Conservation (phyloP, 768 basidiomycete species). For the Mycena galericulata region DNA sequence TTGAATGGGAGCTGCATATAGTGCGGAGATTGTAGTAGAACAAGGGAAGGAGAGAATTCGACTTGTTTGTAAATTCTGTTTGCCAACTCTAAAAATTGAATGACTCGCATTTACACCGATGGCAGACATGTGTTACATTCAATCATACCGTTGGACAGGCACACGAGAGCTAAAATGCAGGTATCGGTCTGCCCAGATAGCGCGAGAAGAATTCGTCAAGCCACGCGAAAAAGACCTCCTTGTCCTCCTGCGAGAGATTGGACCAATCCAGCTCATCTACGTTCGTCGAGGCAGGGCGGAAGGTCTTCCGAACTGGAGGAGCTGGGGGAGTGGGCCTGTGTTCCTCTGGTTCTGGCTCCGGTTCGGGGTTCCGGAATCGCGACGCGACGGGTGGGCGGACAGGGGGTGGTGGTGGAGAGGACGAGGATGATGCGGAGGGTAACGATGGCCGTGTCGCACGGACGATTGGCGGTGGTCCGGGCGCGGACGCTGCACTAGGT, state of each 20-base stretch:
- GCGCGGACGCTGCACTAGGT: slow-evolving; percentile 42
- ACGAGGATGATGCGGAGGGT: slow-evolving; percentile 26
- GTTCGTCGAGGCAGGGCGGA: slow-evolving; percentile 25
- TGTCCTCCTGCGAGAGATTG: slow-evolving; percentile 75
- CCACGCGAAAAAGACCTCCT: slow-evolving; percentile 80
- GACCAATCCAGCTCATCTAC: slow-evolving; percentile 79
- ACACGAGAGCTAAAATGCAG: slow-evolving; percentile 9
- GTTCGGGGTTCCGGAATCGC: slow-evolving; percentile 20
- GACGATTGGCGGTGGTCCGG: slow-evolving; percentile 32
- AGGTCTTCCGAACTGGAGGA: not conserved
- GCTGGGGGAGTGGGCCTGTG: slow-evolving; percentile 3
- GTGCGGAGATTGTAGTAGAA: too few species aligned
- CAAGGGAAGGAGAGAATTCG: too few species aligned
- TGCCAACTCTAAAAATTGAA: too few species aligned
- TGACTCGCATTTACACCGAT: too few species aligned
- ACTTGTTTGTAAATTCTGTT: too few species aligned
- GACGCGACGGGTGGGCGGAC: slow-evolving; percentile 34
- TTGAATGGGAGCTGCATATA: too few species aligned
- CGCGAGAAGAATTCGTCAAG: slow-evolving; percentile 84
- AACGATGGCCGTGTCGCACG: slow-evolving; percentile 17
- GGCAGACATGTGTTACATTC: not conserved
- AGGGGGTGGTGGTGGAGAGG: slow-evolving; percentile 28
- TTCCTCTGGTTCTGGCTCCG: slow-evolving; percentile 30
- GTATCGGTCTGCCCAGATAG: slow-evolving; percentile 41
- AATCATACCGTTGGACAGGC: not conserved